Evolutionary conservation across 805 yeast genomes (phyloP).

Genomic region (Teunomyces aglyptinius): DNA sequence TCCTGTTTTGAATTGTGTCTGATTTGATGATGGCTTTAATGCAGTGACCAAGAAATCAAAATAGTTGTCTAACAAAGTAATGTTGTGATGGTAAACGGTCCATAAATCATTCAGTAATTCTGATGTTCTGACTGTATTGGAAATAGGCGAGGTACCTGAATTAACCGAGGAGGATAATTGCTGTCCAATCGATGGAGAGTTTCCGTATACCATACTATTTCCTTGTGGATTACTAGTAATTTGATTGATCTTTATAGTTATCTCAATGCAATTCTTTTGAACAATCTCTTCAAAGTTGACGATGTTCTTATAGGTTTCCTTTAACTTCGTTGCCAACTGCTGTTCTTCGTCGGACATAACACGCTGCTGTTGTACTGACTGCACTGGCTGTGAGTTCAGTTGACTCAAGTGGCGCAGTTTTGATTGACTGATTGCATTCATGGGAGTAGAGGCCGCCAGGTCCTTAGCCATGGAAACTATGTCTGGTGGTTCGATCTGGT

Average conservation of each 20-base stretch:
- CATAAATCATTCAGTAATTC: constrained; percentile 62
- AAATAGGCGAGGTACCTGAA: constrained; percentile 11
- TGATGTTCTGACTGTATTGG: constrained; percentile 32
- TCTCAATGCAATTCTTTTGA: constrained; percentile 65
- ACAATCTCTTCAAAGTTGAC: constrained; percentile 66
- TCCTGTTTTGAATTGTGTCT: constrained; percentile 62
- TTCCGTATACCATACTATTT: constrained; percentile 8
- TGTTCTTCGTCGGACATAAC: constrained; percentile 59
- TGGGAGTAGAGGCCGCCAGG: constrained; percentile 8
- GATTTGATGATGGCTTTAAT: constrained; percentile 54
- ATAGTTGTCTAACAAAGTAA: constrained; percentile 65
- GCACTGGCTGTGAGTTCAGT: constrained; percentile 8
- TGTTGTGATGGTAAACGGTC: constrained; percentile 68
- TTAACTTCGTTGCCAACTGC: constrained; percentile 64
- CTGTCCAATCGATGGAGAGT: constrained; percentile 15
- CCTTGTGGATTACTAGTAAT: constrained; percentile 38
- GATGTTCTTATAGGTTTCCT: constrained; percentile 71
- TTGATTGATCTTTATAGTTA: constrained; percentile 50
- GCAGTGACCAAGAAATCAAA: constrained; percentile 72
- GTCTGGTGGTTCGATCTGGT: constrained; percentile 3
- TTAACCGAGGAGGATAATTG: constrained; percentile 15
- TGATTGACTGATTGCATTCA: constrained; percentile 9
- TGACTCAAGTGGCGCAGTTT: neutral
- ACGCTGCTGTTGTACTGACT: constrained; percentile 14
- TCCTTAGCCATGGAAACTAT: constrained; percentile 4